Conservation (phyloP, 2,329 filamentous ascomycete species). For the Alternaria incomplexa region DNA sequence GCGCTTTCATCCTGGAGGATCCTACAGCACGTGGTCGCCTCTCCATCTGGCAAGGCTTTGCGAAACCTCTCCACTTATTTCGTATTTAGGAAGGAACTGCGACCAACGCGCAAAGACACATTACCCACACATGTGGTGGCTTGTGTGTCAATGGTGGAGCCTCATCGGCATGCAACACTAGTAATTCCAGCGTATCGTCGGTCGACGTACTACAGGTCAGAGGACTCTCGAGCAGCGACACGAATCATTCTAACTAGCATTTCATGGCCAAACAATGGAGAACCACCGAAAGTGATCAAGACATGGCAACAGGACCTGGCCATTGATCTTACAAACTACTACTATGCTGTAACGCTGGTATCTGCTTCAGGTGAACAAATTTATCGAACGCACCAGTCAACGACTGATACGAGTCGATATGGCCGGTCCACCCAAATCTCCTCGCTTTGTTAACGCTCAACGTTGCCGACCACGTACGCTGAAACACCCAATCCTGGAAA, state of each 20-base stretch:
- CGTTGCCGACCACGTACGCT: not conserved
- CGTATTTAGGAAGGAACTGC: not conserved
- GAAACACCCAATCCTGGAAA: not conserved
- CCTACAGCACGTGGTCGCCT: not conserved
- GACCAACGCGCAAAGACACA: not conserved
- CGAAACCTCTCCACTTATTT: not conserved
- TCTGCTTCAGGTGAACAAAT: not conserved
- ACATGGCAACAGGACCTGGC: no score
- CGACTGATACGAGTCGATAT: not conserved
- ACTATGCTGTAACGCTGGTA: not conserved
- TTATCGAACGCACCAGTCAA: not conserved
- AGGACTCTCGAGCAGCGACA: no score
- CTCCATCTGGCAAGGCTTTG: not conserved
- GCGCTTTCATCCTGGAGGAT: not conserved
- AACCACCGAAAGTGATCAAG: no score
- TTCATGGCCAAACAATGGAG: no score
- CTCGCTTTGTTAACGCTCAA: not conserved
- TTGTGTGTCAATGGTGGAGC: no score
- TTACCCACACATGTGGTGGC: not conserved
- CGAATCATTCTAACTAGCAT: no score
- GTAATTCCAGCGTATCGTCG: no score
- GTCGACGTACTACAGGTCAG: no score
- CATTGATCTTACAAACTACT: not conserved
- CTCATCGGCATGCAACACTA: no score
- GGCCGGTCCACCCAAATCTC: not conserved